These are phyloP conservation scores for Podosphaera aphanis DNA, from an alignment of 2,329 filamentous ascomycete genomes.

Conservation along the genomic window DNA sequence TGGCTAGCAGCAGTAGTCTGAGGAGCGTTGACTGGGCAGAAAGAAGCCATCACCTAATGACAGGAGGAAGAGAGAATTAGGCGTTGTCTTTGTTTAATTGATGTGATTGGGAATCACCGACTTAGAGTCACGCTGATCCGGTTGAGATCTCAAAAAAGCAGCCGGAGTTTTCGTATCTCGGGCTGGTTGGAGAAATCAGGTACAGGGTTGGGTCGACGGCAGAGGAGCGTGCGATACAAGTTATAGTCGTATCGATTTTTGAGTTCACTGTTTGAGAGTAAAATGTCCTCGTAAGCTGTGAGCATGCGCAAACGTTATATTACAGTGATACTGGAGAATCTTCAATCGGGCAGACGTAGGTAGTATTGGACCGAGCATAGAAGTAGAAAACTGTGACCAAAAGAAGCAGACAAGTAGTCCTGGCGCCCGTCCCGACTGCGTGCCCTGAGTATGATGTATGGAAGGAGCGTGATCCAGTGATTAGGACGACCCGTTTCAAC, in stretches of 20 bases:
- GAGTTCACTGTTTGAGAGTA: background rate
- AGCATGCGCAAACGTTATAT: background rate
- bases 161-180: background rate
- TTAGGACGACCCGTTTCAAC: background rate
- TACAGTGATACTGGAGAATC: background rate
- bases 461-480: background rate
- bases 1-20: background rate
- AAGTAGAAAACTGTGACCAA: background rate
- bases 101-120: background rate
- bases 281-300: background rate
- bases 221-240: background rate
- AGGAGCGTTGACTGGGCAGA: background rate
- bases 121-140: background rate
- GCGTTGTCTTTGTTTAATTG: background rate
- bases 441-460: no score
- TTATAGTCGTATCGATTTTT: background rate
- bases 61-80: background rate
- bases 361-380: background rate
- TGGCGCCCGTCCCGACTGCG: no score
- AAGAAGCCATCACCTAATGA: background rate
- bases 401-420: background rate
- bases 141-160: background rate
- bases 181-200: background rate
- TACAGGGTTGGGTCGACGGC: background rate
- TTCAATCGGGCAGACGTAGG: background rate